These are phyloP conservation scores for Millerozyma acaciae DNA, from an alignment of 805 yeast species.

Conservation along the genomic window DNA sequence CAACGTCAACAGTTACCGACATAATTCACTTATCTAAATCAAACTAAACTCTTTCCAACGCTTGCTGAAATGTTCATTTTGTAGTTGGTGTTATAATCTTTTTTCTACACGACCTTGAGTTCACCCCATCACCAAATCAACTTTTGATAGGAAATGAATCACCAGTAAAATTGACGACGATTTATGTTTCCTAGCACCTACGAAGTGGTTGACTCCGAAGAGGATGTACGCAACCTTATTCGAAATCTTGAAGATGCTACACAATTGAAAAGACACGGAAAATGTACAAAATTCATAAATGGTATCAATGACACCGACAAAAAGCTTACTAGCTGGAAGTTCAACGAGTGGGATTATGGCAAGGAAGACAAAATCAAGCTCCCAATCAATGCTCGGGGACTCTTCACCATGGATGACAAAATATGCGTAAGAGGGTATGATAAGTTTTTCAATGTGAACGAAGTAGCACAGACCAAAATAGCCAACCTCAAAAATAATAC, in stretches of 20 bases:
- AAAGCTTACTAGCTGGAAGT: constrained; percentile 59
- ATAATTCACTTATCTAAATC: constrained; percentile 2
- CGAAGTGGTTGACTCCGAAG: too few relatives aligned
- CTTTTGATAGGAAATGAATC: too few relatives aligned
- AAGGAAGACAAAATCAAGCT: constrained; percentile 43
- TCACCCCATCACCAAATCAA: too few relatives aligned
- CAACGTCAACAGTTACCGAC: constrained; percentile 46
- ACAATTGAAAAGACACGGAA: constrained; percentile 18
- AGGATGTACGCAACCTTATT: constrained; percentile 17
- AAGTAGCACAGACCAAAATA: constrained; percentile 52
- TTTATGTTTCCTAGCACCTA: too few relatives aligned
- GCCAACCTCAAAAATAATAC: constrained; percentile 43
- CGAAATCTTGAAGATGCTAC: constrained; percentile 16
- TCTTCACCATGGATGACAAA: constrained; percentile 52
- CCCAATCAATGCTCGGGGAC: constrained; percentile 80
- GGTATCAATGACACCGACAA: constrained; percentile 6
- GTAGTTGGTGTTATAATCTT: too few relatives aligned
- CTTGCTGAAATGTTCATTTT: too few relatives aligned
- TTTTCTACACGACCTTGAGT: too few relatives aligned
- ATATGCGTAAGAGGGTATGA: constrained; percentile 88
- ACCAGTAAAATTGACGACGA: too few relatives aligned
- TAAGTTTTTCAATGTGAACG: constrained; percentile 84
- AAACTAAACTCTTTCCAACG: not conserved
- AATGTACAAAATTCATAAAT: constrained; percentile 13
- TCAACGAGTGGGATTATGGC: constrained; percentile 85